Conservation (phyloP, 345 rosid species). For the Reutealis trisperma region DNA sequence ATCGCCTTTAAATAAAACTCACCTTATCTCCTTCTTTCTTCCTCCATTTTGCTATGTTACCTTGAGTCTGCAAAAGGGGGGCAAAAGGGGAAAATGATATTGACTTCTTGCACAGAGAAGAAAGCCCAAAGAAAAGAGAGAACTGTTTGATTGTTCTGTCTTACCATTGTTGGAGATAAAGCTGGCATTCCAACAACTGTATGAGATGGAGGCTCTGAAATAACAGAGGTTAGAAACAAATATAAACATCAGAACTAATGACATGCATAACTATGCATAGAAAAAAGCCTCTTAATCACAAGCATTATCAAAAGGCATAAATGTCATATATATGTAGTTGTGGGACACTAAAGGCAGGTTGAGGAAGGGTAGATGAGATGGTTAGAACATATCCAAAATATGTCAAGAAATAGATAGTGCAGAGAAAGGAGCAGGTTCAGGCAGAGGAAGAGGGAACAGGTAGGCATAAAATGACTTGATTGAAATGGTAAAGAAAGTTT, state of each 20-base stretch:
- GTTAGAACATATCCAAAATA: neutral
- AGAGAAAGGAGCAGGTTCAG: neutral
- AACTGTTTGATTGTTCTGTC: slow-evolving; percentile 15
- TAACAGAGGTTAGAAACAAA: slow-evolving; percentile 15
- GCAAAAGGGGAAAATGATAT: slow-evolving; percentile 17
- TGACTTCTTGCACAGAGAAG: slow-evolving; percentile 29
- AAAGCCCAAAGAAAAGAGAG: slow-evolving; percentile 11
- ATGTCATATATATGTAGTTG: neutral
- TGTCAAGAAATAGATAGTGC: neutral
- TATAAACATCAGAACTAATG: neutral
- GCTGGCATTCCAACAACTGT: slow-evolving; percentile 89
- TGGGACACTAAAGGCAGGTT: neutral
- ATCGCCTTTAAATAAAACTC: slow-evolving; percentile 24
- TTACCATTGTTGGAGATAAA: slow-evolving; percentile 98
- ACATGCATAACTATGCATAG: neutral
- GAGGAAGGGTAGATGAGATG: neutral
- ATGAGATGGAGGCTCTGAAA: slow-evolving; percentile 64
- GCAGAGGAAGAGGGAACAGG: too few species aligned
- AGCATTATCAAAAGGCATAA: neutral
- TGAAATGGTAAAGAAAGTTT: neutral
- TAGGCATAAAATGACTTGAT: neutral
- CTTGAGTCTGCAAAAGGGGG: slow-evolving; percentile 75
- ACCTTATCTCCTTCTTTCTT: slow-evolving; percentile 99
- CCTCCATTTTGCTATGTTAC: slow-evolving; percentile 85
- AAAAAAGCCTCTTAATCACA: neutral